Evolutionary conservation across 2,329 filamentous ascomycete species (phyloP), one percentile per base, ranked within the genome.

Genomic region (Fusarium continuum): DNA sequence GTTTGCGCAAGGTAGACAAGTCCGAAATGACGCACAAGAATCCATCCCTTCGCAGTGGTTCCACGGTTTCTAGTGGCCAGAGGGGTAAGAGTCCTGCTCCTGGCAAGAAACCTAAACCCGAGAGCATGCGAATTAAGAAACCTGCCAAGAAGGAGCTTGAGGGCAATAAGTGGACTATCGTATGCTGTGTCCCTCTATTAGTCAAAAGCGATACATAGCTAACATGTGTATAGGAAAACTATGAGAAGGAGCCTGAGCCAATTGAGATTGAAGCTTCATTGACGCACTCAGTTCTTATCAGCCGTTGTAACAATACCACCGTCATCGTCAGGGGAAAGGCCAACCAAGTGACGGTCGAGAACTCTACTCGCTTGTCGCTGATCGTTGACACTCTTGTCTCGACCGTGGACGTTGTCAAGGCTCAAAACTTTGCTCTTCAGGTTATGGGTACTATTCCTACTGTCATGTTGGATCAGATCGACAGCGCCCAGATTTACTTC

Each of bases 1-100:
- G 91, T 26, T 83, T 99, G 29, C 90, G 91, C 67, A 99, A 97
- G 82, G 95, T 99, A 44, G 94, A 97, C 79, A 90, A 89, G 74
- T 95, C 91, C 49, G 85, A 98, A 77, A 97, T 97, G 94, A 99
- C 95, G 58, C 95, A 99, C 80, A 98, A 98, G 82, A 99, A 99
- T 78, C 95, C 95, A 13, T 87, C 88, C 9, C 82, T 99, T 55
- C 89, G 95, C 62, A 85, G 91, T 20, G 82, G 82, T 59, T 90
- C 91, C 11, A 84, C 86, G 3, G 91, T 94, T 4, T 83, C 91
- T 23, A 85, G 83, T 19, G 83, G 82, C 57, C 80, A 81, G 34
- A 76, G 91, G 43, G 88, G 85, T 53, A 96, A 95, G 83, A 96
- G 91, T 64, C 93, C 93, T 3, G 91, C 91, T 16, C 95, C 95